Evolutionary conservation across 148 eudicot genomes (phyloP).

Genomic region (Rheum nobile): DNA sequence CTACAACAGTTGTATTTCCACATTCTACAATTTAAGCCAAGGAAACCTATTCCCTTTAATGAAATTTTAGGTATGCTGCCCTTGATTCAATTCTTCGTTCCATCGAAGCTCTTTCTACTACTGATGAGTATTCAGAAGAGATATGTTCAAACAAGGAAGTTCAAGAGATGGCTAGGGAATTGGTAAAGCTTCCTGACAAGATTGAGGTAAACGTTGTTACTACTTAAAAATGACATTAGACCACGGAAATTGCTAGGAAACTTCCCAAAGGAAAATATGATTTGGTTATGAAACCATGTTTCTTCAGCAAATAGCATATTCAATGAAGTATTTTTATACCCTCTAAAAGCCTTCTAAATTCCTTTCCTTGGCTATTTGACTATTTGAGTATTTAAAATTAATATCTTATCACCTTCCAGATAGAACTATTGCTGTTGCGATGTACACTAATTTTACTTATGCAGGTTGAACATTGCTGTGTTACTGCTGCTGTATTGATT

Average conservation of each 20-base stretch:
- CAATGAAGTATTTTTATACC: background rate
- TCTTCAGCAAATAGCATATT: background rate
- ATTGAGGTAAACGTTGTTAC: slow-evolving; percentile 45
- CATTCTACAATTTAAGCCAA: background rate
- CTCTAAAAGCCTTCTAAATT: background rate
- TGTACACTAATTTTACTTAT: background rate
- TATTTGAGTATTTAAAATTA: background rate
- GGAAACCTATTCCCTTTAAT: background rate
- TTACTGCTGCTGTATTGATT: slow-evolving; percentile 68
- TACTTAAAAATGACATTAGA: background rate
- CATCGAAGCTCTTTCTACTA: slow-evolving; percentile 69
- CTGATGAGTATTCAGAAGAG: slow-evolving; percentile 59
- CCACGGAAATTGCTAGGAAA: background rate
- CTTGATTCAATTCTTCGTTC: slow-evolving; percentile 70
- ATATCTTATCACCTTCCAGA: background rate
- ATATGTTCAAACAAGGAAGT: slow-evolving; percentile 58
- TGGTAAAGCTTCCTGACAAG: slow-evolving; percentile 77
- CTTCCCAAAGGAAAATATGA: background rate
- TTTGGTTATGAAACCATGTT: background rate
- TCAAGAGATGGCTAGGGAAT: slow-evolving; percentile 42
- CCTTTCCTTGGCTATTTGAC: background rate
- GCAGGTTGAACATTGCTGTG: slow-evolving; percentile 83
- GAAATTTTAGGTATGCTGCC: slow-evolving; percentile 52
- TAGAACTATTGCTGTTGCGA: background rate
- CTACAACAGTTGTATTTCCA: background rate